These are phyloP conservation scores for Aspergillus sclerotialis DNA, from an alignment of 2,329 filamentous ascomycete species.

Conservation along the genomic window DNA sequence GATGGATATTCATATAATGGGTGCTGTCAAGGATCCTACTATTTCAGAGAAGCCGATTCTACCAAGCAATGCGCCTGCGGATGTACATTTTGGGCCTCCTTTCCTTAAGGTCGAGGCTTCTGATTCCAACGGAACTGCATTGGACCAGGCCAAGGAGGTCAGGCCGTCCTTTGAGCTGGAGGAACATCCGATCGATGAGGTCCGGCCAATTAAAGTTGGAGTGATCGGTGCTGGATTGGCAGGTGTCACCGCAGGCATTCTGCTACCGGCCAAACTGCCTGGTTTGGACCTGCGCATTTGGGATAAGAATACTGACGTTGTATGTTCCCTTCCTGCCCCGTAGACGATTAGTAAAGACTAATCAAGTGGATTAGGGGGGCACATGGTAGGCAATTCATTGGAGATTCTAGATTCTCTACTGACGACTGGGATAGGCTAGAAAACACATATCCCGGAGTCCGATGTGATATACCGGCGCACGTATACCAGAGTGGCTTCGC, in stretches of 20 bases:
- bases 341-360: constrained; percentile 36
- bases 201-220: constrained; percentile 46
- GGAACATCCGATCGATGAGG: constrained; percentile 44
- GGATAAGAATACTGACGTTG: constrained; percentile 62
- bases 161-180: constrained; percentile 28
- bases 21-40: too few species aligned
- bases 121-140: too few species aligned
- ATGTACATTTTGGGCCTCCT: too few species aligned
- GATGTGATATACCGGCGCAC: constrained; percentile 63
- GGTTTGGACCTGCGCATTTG: constrained; percentile 58
- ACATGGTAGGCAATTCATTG: constrained; percentile 31
- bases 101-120: too few species aligned
- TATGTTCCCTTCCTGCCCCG: constrained; percentile 36
- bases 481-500: constrained; percentile 64
- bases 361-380: constrained; percentile 29
- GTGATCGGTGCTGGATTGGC: constrained; percentile 60
- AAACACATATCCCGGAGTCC: constrained; percentile 53
- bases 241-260: constrained; percentile 57
- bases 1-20: too few species aligned
- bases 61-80: too few species aligned
- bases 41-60: too few species aligned
- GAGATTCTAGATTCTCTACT: neutral
- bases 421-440: constrained; percentile 26
- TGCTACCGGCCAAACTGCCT: constrained; percentile 64
- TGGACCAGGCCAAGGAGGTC: too few species aligned